phyloP scores from a whole-genome alignment of 306 rosid species.

The Corylus heterophylla region DNA sequence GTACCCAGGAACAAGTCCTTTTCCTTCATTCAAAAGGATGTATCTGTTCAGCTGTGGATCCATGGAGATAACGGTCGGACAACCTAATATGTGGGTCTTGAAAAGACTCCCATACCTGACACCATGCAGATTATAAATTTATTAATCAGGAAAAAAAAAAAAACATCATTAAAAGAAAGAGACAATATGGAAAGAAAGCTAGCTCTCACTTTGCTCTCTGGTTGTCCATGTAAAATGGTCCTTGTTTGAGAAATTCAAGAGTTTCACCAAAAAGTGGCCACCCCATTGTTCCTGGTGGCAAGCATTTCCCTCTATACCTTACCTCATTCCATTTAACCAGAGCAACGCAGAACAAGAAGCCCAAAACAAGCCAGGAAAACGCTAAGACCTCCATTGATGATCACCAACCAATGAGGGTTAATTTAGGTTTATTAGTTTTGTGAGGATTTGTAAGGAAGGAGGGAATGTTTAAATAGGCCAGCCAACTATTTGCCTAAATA shows the following conservation, averaged over 20 bases:
- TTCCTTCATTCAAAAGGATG: slow-evolving; percentile 65
- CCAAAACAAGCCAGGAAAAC: slow-evolving; percentile 31
- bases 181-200: background rate
- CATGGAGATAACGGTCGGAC: slow-evolving; percentile 64
- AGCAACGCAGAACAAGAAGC: slow-evolving; percentile 46
- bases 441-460: too few species aligned
- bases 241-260: slow-evolving; percentile 57
- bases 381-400: slow-evolving; percentile 40
- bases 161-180: background rate
- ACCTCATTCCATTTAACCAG: slow-evolving; percentile 61
- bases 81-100: slow-evolving; percentile 72
- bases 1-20: slow-evolving; percentile 80
- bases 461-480: too few species aligned
- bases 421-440: too few species aligned
- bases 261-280: slow-evolving; percentile 83
- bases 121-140: too few species aligned
- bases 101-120: slow-evolving; percentile 65
- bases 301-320: slow-evolving; percentile 49
- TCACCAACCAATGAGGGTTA: too few species aligned
- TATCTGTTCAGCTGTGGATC: slow-evolving; percentile 65
- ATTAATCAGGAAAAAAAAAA: background rate
- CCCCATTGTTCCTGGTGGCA: slow-evolving; percentile 87
- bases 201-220: slow-evolving; percentile 55
- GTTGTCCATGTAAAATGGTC: slow-evolving; percentile 71
- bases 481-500: too few species aligned